Evolutionary conservation across 148 eudicot species (phyloP), one percentile per base, ranked within the genome.

Genomic region (Rheum nobile): DNA sequence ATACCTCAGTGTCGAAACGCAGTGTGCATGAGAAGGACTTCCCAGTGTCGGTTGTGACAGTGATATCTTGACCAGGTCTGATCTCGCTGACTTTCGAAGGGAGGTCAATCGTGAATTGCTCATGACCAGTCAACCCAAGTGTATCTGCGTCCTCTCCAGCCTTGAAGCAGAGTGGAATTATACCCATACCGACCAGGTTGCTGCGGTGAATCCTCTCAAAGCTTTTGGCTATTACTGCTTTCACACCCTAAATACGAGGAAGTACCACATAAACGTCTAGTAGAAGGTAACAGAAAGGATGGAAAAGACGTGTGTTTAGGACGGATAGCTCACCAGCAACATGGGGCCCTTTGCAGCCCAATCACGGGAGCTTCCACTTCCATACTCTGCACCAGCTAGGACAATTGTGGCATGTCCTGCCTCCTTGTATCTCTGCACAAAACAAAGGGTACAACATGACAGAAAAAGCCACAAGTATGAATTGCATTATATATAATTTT

Each of bases 281-380:
- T n/a, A n/a, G n/a, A n/a, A n/a, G n/a, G n/a, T n/a, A n/a, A n/a
- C n/a, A n/a, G n/a, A n/a, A n/a, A n/a, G n/a, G n/a, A n/a, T n/a
- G n/a, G n/a, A n/a, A n/a, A n/a, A n/a, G n/a, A n/a, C n/a, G n/a
- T n/a, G n/a, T n/a, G n/a, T n/a, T n/a, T n/a, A n/a, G n/a, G n/a
- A n/a, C n/a, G n/a, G n/a, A n/a, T n/a, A 29, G 72, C 84, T 82
- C 47, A 88, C 99, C 88, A 73, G 96, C 71, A 95, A 87, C 99
- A 92, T 92, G 22, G 97, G 96, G 19, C 99, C 99, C 86, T 95
- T 95, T 44, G 99, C 99, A 78, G 99, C 99, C 99, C 99, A 95
- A 61, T 95, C 99, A 35, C 99, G 84, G 29, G 98, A 95, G 75
- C 99, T 95, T 38, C 99, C 99, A 80, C 96, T 95, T 78, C 99